Conservation (phyloP, 1,284 basidiomycete genomes). For the Irpex sp. region DNA sequence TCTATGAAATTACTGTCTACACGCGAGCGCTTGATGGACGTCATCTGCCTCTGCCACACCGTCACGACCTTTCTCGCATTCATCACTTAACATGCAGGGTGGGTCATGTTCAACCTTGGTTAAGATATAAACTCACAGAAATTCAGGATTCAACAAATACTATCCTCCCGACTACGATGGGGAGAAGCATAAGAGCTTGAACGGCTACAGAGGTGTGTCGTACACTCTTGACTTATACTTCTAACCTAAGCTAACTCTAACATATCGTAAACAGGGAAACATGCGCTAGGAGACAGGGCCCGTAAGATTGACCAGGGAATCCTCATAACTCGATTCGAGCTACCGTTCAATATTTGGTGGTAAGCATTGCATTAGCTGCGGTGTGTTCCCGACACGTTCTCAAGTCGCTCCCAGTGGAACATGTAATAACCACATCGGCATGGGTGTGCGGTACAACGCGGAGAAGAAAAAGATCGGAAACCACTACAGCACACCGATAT, state of each 20-base stretch:
- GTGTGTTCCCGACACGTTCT: constrained; percentile 2
- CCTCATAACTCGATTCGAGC: constrained; percentile 88
- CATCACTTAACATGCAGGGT: constrained; percentile 27
- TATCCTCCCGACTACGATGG: constrained; percentile 93
- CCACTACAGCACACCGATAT: constrained; percentile 95
- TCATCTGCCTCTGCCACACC: background rate
- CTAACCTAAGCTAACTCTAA: background rate
- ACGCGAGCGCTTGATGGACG: background rate
- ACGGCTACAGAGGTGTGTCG: constrained; percentile 64
- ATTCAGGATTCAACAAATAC: constrained; percentile 81
- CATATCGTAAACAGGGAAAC: constrained; percentile 62
- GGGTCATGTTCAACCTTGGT: background rate
- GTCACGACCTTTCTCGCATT: background rate
- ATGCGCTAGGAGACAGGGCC: constrained; percentile 90
- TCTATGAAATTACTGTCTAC: background rate
- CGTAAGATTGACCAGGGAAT: constrained; percentile 93
- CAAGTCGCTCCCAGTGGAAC: constrained; percentile 52
- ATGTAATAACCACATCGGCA: constrained; percentile 93
- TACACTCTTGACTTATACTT: background rate
- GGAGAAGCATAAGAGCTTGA: constrained; percentile 77
- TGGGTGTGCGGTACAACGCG: constrained; percentile 98
- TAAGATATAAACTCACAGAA: background rate
- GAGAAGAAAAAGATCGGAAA: constrained; percentile 97
- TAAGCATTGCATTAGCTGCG: constrained; percentile 35
- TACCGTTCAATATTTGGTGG: constrained; percentile 99